A percentile compares a stretch with the other conserved stretches of the same genome.
These are phyloP conservation scores for Cladosporium austrohemisphaericum DNA, from an alignment of 2,329 filamentous ascomycete species.

Conservation along the genomic window DNA sequence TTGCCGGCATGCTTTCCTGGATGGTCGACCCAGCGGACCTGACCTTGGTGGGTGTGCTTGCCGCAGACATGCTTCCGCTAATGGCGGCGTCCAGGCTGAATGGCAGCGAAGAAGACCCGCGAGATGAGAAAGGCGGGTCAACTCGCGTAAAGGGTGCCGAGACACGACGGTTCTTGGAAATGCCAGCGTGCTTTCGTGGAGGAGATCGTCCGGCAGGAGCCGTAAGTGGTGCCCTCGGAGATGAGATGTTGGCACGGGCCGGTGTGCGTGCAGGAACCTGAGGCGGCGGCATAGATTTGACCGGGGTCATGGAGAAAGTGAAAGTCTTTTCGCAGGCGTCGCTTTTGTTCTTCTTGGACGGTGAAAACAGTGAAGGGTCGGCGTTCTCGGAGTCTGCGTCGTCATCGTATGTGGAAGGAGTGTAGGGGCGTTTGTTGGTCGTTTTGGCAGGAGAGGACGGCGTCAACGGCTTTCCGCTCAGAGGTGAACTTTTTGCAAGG, in stretches of 20 bases:
- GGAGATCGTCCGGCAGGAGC: constrained; percentile 80
- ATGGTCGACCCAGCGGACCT: constrained; percentile 46
- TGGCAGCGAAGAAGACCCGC: constrained; percentile 50
- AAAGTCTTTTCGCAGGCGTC: constrained; percentile 38
- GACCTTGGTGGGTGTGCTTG: constrained; percentile 32
- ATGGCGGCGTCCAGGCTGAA: constrained; percentile 85
- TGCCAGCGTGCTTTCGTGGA: constrained; percentile 64
- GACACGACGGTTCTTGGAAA: constrained; percentile 62
- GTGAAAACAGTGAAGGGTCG: constrained; percentile 50
- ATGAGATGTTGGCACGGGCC: constrained; percentile 37
- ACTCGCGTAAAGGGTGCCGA: constrained; percentile 64
- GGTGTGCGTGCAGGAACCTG: constrained; percentile 32
- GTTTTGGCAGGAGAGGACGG: constrained; percentile 31
- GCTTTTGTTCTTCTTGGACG: constrained; percentile 53
- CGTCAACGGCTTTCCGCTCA: constrained; percentile 26
- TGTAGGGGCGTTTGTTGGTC: constrained; percentile 45
- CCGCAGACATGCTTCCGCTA: constrained; percentile 65
- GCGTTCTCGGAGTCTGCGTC: constrained; percentile 56
- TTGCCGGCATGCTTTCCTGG: constrained; percentile 55
- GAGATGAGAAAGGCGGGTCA: constrained; percentile 63
- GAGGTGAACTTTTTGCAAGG: constrained; percentile 18
- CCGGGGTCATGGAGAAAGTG: constrained; percentile 36
- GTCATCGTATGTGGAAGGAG: constrained; percentile 42
- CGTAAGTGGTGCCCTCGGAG: constrained; percentile 42
- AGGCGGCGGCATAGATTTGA: constrained; percentile 37